A percentile compares a stretch with the other conserved stretches of the same genome.
Evolutionary conservation across 306 rosid genomes (phyloP).

Genomic region (Purshia tridentata): DNA sequence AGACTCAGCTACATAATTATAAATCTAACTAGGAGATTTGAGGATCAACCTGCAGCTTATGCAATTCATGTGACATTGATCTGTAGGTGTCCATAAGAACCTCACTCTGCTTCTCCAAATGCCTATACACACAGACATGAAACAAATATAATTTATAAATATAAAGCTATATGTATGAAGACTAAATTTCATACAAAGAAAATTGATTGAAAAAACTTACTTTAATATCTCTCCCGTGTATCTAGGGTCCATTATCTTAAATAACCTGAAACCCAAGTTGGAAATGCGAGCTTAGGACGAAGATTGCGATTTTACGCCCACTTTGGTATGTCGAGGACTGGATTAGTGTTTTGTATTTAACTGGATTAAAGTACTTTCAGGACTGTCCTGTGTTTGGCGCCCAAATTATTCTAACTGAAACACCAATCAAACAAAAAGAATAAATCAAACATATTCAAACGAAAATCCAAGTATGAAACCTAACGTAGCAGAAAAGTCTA

Average conservation of each 20-base stretch:
- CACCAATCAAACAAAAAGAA: background rate
- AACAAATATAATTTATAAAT: background rate
- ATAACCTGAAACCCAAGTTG: background rate
- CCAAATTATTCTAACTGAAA: background rate
- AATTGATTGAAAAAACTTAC: constrained; percentile 20
- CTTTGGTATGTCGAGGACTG: background rate
- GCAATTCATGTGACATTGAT: constrained; percentile 49
- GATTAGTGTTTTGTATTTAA: background rate
- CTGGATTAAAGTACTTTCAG: background rate
- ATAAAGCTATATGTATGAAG: background rate
- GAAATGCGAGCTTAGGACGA: background rate
- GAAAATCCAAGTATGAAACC: background rate
- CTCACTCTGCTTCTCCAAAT: constrained; percentile 60
- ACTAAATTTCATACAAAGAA: background rate
- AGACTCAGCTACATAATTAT: background rate
- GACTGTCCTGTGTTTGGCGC: background rate
- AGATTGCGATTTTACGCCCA: background rate
- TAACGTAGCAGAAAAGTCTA: background rate
- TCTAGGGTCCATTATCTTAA: constrained; percentile 41
- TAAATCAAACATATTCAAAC: background rate
- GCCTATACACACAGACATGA: constrained; percentile 26
- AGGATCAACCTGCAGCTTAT: constrained; percentile 42
- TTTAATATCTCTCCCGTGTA: constrained; percentile 43
- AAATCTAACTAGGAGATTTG: background rate
- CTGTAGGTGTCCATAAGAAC: constrained; percentile 39